Conservation (phyloP, 2,329 filamentous ascomycete species). For the Sporothrix curviconia region DNA sequence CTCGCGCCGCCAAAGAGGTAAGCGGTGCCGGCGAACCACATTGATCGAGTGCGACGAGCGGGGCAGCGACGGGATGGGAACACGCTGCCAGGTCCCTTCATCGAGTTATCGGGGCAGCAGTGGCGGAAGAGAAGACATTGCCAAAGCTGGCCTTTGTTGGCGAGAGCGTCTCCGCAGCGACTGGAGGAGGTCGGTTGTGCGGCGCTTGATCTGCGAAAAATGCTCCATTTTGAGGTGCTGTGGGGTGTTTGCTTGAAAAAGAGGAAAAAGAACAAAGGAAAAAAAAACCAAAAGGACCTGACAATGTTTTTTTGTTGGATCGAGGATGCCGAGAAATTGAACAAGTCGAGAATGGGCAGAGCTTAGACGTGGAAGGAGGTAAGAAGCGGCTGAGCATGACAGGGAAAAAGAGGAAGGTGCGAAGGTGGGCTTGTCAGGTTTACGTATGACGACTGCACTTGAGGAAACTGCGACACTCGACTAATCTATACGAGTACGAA, state of each 20-base stretch:
- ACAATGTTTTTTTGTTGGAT: neutral
- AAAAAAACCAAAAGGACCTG: neutral
- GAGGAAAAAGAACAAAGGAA: neutral
- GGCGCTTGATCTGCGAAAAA: conserved; percentile 47
- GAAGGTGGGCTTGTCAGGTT: neutral
- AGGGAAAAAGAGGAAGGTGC: neutral
- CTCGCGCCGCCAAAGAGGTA: conserved; percentile 76
- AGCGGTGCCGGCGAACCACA: conserved; percentile 47
- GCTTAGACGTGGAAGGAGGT: neutral
- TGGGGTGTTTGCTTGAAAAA: neutral
- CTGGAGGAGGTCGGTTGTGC: conserved; percentile 46
- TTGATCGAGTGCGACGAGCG: conserved; percentile 70
- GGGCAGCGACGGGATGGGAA: conserved; percentile 49
- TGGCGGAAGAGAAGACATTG: neutral
- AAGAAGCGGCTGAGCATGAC: neutral
- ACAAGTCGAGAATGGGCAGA: neutral
- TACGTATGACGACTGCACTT: conserved; percentile 3
- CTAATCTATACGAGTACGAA: neutral
- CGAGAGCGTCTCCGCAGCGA: conserved; percentile 34
- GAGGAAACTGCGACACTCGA: conserved; percentile 2
- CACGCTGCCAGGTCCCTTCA: conserved; percentile 57
- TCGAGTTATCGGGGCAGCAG: conserved; percentile 23
- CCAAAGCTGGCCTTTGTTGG: conserved; percentile 12
- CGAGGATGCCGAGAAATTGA: neutral
- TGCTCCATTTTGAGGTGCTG: conserved; percentile 48